Conservation (phyloP, 306 rosid species). For the Corylus avellana region DNA sequence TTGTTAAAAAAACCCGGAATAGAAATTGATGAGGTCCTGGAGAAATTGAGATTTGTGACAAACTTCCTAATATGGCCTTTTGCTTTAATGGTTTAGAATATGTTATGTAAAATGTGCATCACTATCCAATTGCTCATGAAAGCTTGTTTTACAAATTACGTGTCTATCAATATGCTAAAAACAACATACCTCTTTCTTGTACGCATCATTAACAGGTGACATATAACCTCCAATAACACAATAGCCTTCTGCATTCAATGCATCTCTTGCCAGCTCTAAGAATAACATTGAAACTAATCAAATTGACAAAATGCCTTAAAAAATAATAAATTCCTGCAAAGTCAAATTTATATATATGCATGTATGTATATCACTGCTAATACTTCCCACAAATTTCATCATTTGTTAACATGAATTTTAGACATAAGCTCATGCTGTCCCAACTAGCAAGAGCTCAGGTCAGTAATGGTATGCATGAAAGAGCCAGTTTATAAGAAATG, state of each 20-base stretch:
- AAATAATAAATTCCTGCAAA: neutral
- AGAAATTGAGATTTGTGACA: neutral
- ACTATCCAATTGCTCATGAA: neutral
- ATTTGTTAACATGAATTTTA: neutral
- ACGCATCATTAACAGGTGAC: slow-evolving; percentile 95
- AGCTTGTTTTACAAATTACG: neutral
- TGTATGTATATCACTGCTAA: neutral
- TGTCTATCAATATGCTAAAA: slow-evolving; percentile 6
- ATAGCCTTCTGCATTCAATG: slow-evolving; percentile 62
- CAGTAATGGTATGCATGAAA: neutral
- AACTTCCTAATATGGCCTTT: neutral
- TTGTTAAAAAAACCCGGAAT: neutral
- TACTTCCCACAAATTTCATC: neutral
- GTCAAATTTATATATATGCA: neutral
- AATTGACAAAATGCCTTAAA: neutral
- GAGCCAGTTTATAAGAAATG: neutral
- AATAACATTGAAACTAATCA: slow-evolving; percentile 13
- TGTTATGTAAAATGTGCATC: neutral
- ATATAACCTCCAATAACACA: slow-evolving; percentile 85
- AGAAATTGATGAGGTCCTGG: neutral
- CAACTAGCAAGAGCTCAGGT: neutral
- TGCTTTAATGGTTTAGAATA: neutral
- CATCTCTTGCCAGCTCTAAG: slow-evolving; percentile 89
- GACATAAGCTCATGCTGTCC: neutral
- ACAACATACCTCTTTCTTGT: slow-evolving; percentile 72